A percentile compares a stretch with the other conserved stretches of the same genome.
Evolutionary conservation across 192 early-diverging fungal genomes (phyloP).

Genomic region (Coemansia reversa): DNA sequence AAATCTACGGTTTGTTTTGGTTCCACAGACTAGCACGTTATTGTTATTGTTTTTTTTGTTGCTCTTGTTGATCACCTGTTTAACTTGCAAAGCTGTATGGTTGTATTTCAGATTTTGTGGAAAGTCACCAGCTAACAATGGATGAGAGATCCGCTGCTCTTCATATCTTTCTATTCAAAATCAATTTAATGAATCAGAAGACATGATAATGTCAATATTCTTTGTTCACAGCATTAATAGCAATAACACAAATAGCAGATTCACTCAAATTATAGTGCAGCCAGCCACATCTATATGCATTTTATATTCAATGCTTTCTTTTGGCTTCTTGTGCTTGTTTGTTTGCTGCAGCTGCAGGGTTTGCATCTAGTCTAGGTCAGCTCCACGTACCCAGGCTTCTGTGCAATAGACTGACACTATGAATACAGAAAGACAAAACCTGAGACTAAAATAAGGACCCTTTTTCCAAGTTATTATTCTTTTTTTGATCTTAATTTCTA

Average conservation of each 20-base stretch:
- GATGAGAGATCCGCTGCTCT: not conserved
- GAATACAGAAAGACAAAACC: too few species aligned
- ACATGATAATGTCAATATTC: not conserved
- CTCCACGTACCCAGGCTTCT: not conserved
- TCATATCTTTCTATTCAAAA: not conserved
- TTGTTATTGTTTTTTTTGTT: not conserved
- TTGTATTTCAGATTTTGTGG: too few species aligned
- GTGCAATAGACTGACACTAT: not conserved
- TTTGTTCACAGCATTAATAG: not conserved
- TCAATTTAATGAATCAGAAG: not conserved
- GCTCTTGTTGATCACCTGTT: not conserved
- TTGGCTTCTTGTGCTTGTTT: not conserved
- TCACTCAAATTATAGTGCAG: not conserved
- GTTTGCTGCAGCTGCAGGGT: not conserved
- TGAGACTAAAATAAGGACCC: not conserved
- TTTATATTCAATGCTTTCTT: not conserved
- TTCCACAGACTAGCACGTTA: not conserved
- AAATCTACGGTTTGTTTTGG: not conserved
- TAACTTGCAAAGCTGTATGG: not conserved
- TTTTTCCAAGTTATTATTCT: not conserved
- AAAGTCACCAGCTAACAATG: not conserved
- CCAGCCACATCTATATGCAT: not conserved
- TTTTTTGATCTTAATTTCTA: not conserved
- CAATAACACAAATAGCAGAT: not conserved
- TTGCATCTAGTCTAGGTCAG: not conserved